These are phyloP conservation scores for Trapa bicornis DNA, from an alignment of 345 rosid species.

Conservation along the genomic window DNA sequence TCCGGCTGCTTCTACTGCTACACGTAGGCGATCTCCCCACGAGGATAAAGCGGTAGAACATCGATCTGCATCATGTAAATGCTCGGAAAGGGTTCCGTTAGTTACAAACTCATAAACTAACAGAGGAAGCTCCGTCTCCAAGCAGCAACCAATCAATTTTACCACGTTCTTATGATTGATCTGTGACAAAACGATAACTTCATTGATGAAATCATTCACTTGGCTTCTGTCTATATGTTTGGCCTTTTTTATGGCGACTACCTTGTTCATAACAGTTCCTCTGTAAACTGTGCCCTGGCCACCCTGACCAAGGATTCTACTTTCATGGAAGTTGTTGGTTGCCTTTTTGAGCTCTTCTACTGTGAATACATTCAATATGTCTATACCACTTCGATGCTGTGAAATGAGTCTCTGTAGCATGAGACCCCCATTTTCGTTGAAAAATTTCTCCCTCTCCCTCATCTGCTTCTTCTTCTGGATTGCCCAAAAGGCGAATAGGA, in stretches of 20 bases:
- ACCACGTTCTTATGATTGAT: constrained; percentile 40
- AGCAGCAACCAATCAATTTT: constrained; percentile 34
- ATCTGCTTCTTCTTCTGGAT: constrained; percentile 9
- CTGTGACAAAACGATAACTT: constrained; percentile 30
- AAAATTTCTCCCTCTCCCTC: constrained; percentile 11
- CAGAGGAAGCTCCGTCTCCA: constrained; percentile 37
- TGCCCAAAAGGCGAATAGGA: not conserved
- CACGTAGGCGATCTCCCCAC: constrained; percentile 25
- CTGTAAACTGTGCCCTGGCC: constrained; percentile 36
- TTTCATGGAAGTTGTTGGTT: constrained; percentile 22
- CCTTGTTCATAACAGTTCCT: constrained; percentile 21
- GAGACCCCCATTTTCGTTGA: constrained; percentile 27
- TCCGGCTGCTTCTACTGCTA: constrained; percentile 22
- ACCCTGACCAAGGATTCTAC: constrained; percentile 27
- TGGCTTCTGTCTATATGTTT: constrained; percentile 25
- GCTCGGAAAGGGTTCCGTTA: constrained; percentile 31
- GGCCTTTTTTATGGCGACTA: constrained; percentile 37
- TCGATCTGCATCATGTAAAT: constrained; percentile 18
- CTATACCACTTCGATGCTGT: constrained; percentile 1
- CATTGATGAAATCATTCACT: constrained; percentile 36
- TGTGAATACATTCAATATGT: constrained; percentile 14
- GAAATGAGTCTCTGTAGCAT: constrained; percentile 21
- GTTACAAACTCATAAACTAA: constrained; percentile 30
- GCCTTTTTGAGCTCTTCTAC: constrained; percentile 28
- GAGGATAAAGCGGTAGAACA: constrained; percentile 8